phyloP scores from a whole-genome alignment of 495 filamentous ascomycete genomes.

The Cetradonia linearis region DNA sequence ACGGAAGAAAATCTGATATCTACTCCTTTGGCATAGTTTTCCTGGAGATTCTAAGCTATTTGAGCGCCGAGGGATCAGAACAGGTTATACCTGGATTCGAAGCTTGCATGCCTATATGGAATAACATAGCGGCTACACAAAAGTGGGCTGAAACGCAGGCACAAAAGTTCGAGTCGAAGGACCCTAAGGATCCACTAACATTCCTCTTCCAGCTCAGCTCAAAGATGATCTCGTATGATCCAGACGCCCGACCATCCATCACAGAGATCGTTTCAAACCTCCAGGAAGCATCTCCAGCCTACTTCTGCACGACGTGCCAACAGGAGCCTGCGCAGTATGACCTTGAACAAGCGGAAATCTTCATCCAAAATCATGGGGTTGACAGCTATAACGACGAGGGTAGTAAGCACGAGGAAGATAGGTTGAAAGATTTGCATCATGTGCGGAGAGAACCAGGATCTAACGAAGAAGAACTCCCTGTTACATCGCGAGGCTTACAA shows the following conservation, averaged over 20 bases:
- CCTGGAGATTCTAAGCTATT: slow-evolving; percentile 7
- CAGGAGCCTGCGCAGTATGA: too few relatives aligned
- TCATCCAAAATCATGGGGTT: too few relatives aligned
- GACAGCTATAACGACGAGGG: too few relatives aligned
- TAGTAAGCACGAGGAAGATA: too few relatives aligned
- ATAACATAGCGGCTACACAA: not conserved
- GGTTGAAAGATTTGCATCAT: too few relatives aligned
- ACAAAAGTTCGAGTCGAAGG: not conserved
- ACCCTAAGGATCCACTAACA: not conserved
- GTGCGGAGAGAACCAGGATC: too few relatives aligned
- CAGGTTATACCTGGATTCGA: not conserved
- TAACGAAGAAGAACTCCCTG: too few relatives aligned
- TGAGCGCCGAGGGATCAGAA: not conserved
- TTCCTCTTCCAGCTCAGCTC: not conserved
- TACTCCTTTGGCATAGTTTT: slow-evolving; percentile 13
- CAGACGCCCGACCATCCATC: not conserved
- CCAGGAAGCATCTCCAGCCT: not conserved
- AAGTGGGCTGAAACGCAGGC: not conserved
- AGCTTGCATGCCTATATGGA: not conserved
- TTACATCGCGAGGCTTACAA: too few relatives aligned
- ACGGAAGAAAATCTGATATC: slow-evolving; percentile 14
- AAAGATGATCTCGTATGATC: not conserved
- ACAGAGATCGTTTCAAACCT: not conserved
- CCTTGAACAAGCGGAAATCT: too few relatives aligned
- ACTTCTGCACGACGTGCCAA: not conserved